Evolutionary conservation across 2,329 filamentous ascomycete genomes (phyloP), one percentile per base, ranked within the genome.

Genomic region (Ophiosphaerella herpotricha): DNA sequence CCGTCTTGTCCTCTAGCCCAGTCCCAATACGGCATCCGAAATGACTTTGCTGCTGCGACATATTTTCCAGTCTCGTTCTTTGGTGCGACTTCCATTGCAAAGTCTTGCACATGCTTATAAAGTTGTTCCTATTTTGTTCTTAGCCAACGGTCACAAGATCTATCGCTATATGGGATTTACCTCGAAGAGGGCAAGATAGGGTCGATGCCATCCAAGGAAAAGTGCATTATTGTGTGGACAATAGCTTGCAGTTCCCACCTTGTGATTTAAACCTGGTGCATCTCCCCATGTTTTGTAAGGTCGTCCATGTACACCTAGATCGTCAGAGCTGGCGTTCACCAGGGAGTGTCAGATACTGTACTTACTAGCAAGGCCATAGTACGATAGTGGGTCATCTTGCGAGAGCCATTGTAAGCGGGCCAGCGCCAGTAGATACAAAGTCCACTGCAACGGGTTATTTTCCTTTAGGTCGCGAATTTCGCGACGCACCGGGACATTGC

Each of bases 161-260:
- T 16, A 5, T 32, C 6, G 5, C 14, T 29, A 18, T 21, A 23
- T 11, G 4, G 7, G 16, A 41, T 65, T 41, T 59, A 82, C 82
- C 74, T 88, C 80, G 54, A 78, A 85, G 1, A 88, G 74, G 2
- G 82, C 77, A 34, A 95, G 75, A 70, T 94, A 95, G 0, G 90
- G 88, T 18, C 91, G 82, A 77, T 96, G 91, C 91, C 91, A 96
- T 26, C 85, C 82, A n/a, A 88, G 81, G 68, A 96, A 94, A 12
- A 95, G 75, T 31, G 88, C 84, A 3, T 89, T 91, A 23, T 80
- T 82, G 70, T 96, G 91, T 5, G 84, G 83, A 68, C 91, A 96
- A 66, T 92, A 95, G 21, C 90, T 89, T 1, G 53, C 42, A 7
- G 36, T 55, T 1, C 57, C 60, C 2, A 62, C 52, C 40, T 66